Percentiles rank a stretch among this genome's conserved stretches.
These are phyloP conservation scores for Solanum sejunctum DNA, from an alignment of 257 asterid species.

Conservation along the genomic window DNA sequence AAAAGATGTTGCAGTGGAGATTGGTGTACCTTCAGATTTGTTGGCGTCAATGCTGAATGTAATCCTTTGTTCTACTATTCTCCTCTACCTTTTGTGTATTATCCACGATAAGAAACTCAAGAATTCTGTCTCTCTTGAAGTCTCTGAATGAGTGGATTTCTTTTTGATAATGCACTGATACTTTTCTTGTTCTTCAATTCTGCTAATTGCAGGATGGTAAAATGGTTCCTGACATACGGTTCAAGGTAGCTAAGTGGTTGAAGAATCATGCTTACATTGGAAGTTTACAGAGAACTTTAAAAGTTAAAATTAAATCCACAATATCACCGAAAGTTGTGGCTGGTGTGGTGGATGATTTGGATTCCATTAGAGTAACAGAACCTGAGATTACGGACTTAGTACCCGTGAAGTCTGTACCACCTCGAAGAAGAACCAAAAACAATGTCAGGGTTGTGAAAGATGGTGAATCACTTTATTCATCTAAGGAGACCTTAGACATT, in stretches of 20 bases:
- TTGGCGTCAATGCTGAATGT: slow-evolving; percentile 50
- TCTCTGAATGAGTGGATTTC: neutral
- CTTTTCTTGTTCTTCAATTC: neutral
- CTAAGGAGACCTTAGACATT: slow-evolving; percentile 19
- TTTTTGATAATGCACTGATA: neutral
- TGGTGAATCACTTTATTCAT: slow-evolving; percentile 18
- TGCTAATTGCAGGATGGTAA: slow-evolving; percentile 44
- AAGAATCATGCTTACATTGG: slow-evolving; percentile 48
- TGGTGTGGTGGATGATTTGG: slow-evolving; percentile 35
- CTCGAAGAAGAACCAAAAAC: slow-evolving; percentile 73
- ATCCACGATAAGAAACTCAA: slow-evolving; percentile 1
- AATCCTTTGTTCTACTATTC: slow-evolving; percentile 16
- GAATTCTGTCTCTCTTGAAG: neutral
- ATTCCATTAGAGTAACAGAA: slow-evolving; percentile 30
- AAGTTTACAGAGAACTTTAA: slow-evolving; percentile 39
- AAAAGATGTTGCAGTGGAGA: slow-evolving; percentile 63
- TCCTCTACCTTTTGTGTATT: neutral
- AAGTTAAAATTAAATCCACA: slow-evolving; percentile 30
- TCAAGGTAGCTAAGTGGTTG: slow-evolving; percentile 66
- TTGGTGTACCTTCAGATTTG: slow-evolving; percentile 62
- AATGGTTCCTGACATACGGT: slow-evolving; percentile 39
- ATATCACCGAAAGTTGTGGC: slow-evolving; percentile 22
- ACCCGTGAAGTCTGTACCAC: slow-evolving; percentile 68
- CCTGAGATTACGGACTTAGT: slow-evolving; percentile 40
- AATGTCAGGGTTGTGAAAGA: slow-evolving; percentile 31